Evolutionary conservation across 805 yeast genomes (phyloP), one percentile per base, ranked within the genome.

Genomic region (Spathaspora sp.): DNA sequence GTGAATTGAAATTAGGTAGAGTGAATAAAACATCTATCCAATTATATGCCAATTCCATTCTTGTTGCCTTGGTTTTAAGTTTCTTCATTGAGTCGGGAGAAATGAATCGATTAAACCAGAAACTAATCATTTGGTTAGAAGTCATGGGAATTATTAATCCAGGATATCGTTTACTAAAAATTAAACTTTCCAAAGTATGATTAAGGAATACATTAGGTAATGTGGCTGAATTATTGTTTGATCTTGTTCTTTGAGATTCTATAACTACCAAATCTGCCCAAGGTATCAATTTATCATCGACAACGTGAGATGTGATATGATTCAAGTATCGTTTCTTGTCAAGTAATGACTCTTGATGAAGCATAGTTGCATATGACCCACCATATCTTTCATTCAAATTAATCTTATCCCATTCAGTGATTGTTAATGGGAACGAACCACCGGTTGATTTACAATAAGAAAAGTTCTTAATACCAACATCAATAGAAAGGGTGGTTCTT

Each of bases 391-490:
- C 54, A 44, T 65, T 62, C 19, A 69, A 60, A 50, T 69, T 59
- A 14, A 58, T n/a, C 42, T 64, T 67, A 29, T 55, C 53, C 74
- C 74, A 69, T 17, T 52, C 50, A 2, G n/a, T 19, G 38, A 49
- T 52, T 52, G 56, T 16, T 52, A 53, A 23, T 42, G 49, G 52
- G 23, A 11, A 57, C 17, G 18, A 28, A 18, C 31, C 40, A 7
- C 26, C 47, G 12, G 35, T 26, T 47, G 45, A 57, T 43, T 49
- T 64, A 57, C 77, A 72, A 52, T 66, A 72, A 8, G 76, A 65
- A 53, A 74, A 72, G 60, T 74, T 73, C 58, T 72, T 72, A 50
- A 73, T 54, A 6, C 79, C 79, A 11, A 74, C 65, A 52, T 74
- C 79, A 8, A 74, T 61, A 20, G 75, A 61, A 2, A 71, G 51